A percentile compares a stretch with the other conserved stretches of the same genome.
These are phyloP conservation scores for Cynara cardunculus DNA, from an alignment of 129 eudicot species.

Conservation along the genomic window DNA sequence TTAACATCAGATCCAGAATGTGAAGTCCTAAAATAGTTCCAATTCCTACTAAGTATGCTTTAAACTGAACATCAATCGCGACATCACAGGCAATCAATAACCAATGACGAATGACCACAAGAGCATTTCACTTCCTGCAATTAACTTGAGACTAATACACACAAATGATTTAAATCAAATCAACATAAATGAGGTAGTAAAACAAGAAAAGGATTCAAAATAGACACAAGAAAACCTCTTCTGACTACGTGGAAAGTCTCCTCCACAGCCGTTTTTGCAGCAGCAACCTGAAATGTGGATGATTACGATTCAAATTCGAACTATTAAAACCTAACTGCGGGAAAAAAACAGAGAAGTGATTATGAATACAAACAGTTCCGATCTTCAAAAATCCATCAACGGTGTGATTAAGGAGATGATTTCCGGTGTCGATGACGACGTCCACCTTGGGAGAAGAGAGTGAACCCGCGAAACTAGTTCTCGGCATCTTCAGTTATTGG, in stretches of 20 bases:
- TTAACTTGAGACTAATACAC: not conserved
- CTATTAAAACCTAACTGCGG: not conserved
- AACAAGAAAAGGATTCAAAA: conserved; percentile 1
- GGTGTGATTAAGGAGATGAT: conserved; percentile 68
- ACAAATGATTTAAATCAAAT: not conserved
- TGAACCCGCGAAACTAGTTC: conserved; percentile 38
- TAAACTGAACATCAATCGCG: not conserved
- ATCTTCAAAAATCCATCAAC: conserved; percentile 87
- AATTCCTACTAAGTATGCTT: not conserved
- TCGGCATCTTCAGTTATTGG: conserved; percentile 43
- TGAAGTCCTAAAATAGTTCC: not conserved
- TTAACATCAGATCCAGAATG: not conserved
- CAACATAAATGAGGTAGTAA: not conserved
- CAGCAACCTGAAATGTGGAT: conserved; percentile 59
- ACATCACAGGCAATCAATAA: not conserved
- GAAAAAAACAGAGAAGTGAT: not conserved
- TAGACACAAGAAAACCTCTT: conserved; percentile 37
- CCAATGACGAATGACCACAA: not conserved
- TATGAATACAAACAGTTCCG: conserved; percentile 50
- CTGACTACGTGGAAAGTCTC: conserved; percentile 55
- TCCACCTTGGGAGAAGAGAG: conserved; percentile 63
- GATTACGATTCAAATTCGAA: not conserved
- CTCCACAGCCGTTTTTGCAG: conserved; percentile 58
- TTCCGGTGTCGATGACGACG: conserved; percentile 54
- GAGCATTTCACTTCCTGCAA: not conserved